Base-by-base conservation (phyloP, 352 stramenopile genomes). In the Phytophthora tentaculata region DNA sequence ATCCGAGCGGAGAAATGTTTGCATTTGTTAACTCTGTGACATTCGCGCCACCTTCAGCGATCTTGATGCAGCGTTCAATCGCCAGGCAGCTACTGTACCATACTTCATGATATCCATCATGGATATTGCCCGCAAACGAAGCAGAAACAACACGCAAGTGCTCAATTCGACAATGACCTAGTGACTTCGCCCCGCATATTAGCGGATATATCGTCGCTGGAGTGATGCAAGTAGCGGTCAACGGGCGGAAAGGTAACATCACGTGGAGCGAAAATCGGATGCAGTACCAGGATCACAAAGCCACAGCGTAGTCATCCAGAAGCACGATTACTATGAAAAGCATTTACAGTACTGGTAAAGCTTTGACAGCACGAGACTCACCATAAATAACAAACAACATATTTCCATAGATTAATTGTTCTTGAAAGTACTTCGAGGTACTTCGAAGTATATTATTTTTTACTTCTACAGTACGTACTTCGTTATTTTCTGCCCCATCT, bases 21-120 rank as follows among this genome's bases (percentile, higher is more conserved):
- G 43, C 23, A 39, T 51, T 24, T 17, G 37, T 16, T 53, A 12
- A 16, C 37, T 35, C 17, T 54, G 23, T n/a, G 43, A 62, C 56
- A 62, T 45, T 7, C 22, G 5, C 10, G 54, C 8, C 37, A 41
- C 22, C 22, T 19, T 8, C 17, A 49, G n/a, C 16, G 19, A 43
- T 32, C 57, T 61, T 50, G 41, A 67, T n/a, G 44, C 29, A 56
- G 51, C 61, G 61, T 69, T 58, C 54, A 28, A 69, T 59, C 54
- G 54, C 45, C 47, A 48, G 61, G 61, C 44, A 14, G 43, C 35
- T 9, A 20, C 13, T 28, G 32, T 10, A 5, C 16, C n/a, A 23
- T 20, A 32, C 32, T n/a, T n/a, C n/a, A n/a, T n/a, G n/a, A n/a
- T n/a, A n/a, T n/a, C n/a, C n/a, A n/a, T n/a, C n/a, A n/a, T n/a